A percentile compares a stretch with the other conserved stretches of the same genome.
Conservation (phyloP, 208 protist genomes). For the Wallacemonas rigidus region DNA sequence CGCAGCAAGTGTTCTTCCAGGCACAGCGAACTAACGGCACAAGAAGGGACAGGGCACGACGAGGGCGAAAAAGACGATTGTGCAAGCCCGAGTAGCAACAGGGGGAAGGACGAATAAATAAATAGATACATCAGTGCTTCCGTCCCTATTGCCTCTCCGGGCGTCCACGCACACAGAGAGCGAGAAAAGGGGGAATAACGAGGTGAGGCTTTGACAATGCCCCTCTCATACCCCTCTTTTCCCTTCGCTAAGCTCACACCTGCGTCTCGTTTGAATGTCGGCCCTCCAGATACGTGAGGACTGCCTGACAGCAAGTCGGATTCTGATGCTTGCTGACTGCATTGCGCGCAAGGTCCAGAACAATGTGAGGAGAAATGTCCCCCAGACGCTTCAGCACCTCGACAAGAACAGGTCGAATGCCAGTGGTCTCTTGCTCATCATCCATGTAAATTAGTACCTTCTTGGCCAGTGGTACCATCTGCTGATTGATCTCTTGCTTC, state of each 20-base stretch:
- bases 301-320: conserved; percentile 43
- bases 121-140: too few species aligned
- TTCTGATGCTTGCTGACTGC: conserved; percentile 57
- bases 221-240: background rate
- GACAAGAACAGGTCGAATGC: conserved; percentile 45
- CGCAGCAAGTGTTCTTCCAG: too few species aligned
- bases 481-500: conserved; percentile 58
- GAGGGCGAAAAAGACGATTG: too few species aligned
- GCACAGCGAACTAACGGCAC: too few species aligned
- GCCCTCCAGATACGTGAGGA: conserved; percentile 45
- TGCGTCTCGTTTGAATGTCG: conserved; percentile 28
- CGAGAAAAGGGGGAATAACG: too few species aligned
- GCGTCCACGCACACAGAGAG: too few species aligned
- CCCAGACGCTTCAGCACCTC: conserved; percentile 54
- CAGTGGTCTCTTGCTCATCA: conserved; percentile 72
- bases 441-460: conserved; percentile 87
- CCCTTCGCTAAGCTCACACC: background rate
- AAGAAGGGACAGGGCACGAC: too few species aligned
- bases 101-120: too few species aligned
- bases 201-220: too few species aligned
- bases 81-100: too few species aligned
- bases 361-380: conserved; percentile 55
- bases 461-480: conserved; percentile 68
- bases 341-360: conserved; percentile 51
- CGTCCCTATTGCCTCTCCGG: too few species aligned